Percentiles rank a stretch among this genome's conserved stretches.
Evolutionary conservation across 2,329 filamentous ascomycete species (phyloP).

Genomic region (Malbranchea zuffiana): DNA sequence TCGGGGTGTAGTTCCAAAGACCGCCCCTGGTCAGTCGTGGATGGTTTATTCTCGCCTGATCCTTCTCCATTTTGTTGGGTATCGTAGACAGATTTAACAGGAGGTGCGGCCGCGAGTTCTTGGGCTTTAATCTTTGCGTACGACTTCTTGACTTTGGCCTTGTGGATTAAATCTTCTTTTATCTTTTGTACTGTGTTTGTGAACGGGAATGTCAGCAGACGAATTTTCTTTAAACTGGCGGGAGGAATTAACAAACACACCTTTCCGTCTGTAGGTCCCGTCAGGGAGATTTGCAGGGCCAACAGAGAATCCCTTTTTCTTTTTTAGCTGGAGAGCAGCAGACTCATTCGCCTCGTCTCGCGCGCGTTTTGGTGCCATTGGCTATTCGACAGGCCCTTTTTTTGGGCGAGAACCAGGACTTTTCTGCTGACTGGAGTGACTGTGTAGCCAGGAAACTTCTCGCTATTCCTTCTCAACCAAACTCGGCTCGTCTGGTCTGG

Average conservation of each 20-base stretch:
- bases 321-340: slow-evolving; percentile 24
- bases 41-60: slow-evolving; percentile 16
- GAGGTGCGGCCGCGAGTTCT: slow-evolving; percentile 32
- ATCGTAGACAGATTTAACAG: slow-evolving; percentile 26
- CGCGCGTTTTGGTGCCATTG: slow-evolving; percentile 16
- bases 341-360: slow-evolving; percentile 11
- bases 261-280: slow-evolving; percentile 75
- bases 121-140: slow-evolving; percentile 76
- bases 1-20: slow-evolving; percentile 50
- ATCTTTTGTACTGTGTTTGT: slow-evolving; percentile 62
- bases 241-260: slow-evolving; percentile 27
- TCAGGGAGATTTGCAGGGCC: slow-evolving; percentile 86
- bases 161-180: slow-evolving; percentile 78
- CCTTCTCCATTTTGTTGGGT: slow-evolving; percentile 23
- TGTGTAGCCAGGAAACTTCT: no score
- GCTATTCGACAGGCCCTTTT: no score
- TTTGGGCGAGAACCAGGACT: no score
- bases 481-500: no score
- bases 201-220: slow-evolving; percentile 5
- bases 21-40: slow-evolving; percentile 19
- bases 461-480: no score
- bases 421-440: no score
- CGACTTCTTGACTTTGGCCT: slow-evolving; percentile 84
- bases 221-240: not conserved
- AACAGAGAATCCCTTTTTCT: slow-evolving; percentile 66